Evolutionary conservation across 139 green algal genomes (phyloP), one percentile per base, ranked within the genome.

Genomic region (Axilococcus clingmanii): DNA sequence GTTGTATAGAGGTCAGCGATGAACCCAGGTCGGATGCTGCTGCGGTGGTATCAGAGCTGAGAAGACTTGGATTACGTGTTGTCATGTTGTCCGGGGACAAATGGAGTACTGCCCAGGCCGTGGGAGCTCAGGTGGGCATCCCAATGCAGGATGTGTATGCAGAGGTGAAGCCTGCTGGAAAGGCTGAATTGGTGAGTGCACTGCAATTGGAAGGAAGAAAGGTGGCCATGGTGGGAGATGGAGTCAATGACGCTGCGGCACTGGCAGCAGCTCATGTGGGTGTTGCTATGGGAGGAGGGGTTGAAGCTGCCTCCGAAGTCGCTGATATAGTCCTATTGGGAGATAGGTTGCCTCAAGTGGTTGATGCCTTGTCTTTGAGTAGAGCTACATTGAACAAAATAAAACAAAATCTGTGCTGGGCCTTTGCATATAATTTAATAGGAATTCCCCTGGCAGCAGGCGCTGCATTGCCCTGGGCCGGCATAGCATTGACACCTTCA

Each of bases 141-240:
- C 28, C 29, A 0, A 5, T 28, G 2, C 31, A 59, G 7, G 63
- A 83, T 31, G 76, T 90, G 20, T 72, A 73, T 40, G 72, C 73
- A 0, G 72, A 75, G 2, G 80, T 90, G 29, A 73, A 65, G 55
- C 71, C 76, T 3, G 57, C 52, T 0, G 75, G 68, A 35, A 93
- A 93, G 54, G 77, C 75, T 17, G 66, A 48, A 19, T 40, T 82
- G 27, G 72, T 93, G 54, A 54, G 73, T 49, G 19, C 43, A 37
- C 69, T 93, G 43, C 66, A 72, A 54, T 46, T 49, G 1, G 4
- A 48, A n/a, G 83, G 73, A 1, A 25, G 29, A 37, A 38, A 24
- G 14, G 86, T 95, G 34, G 83, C 78, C 16, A 92, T 95, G 86
- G 81, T 95, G 17, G 86, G 86, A 2, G 86, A 95, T 42, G 86